Base-by-base conservation (phyloP, 139 green algal genomes). In the Chlorella sp. region DNA sequence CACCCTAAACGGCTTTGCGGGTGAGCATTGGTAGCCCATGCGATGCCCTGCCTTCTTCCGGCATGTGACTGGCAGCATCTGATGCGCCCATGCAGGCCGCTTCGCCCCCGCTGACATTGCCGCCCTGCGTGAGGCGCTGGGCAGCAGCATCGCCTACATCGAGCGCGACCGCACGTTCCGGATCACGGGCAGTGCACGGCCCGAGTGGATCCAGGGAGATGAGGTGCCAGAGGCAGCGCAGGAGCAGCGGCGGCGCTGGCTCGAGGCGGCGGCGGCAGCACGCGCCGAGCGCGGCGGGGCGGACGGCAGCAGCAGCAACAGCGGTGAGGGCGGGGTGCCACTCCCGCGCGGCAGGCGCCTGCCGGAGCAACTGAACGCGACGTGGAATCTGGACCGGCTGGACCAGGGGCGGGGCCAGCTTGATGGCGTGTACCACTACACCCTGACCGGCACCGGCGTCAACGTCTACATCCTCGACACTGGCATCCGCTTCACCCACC, bases 381-480 rank as follows among this genome's bases (percentile, higher is more conserved):
- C 42, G 42, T 77, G 71, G 71, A 61, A 55, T 27, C 75, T 88
- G 19, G 83, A 88, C 67, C 53, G 83, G 8, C 70, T 87, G 21
- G 83, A 88, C 61, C 76, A 84, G 55, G 21, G 41, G 40, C 31
- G 21, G n/a, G 53, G 66, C 12, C 70, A 56, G 21, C 75, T 85
- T 19, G 67, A 87, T 33, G 61, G 77, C 45, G 40, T 55, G 46
- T 88, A 86, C 50, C 42, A 77, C 33, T 88, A 88, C 53, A 77
- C 71, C 14, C 43, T 42, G 14, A 73, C 53, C 3, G 83, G 79
- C 38, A 74, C 70, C 41, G 82, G 82, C 1, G 79, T 87, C 7
- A 83, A 87, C 36, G 72, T 84, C 11, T 90, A 90, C 45, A 55
- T 88, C 38, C 42, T 90, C 12, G 86, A 90, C 67, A 90, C 86